Base-by-base conservation (phyloP, 1,284 basidiomycete genomes). In the Erythrobasidium hasegawianum region DNA sequence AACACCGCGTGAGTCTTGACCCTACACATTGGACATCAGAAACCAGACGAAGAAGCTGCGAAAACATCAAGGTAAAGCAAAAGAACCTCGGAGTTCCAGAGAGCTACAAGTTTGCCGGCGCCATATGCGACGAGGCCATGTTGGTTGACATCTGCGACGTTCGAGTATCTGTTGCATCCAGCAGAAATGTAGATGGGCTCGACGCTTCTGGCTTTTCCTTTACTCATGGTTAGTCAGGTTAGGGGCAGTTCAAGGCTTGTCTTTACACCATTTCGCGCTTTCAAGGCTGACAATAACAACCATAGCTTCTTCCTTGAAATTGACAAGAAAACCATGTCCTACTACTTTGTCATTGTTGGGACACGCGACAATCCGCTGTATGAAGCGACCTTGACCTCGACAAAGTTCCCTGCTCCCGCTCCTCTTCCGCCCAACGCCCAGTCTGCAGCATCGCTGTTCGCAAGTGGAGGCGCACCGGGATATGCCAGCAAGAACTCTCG, bases 71-170 rank as follows among this genome's bases (percentile, higher is more conserved):
- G n/a, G n/a, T n/a, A n/a, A n/a, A n/a, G n/a, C n/a, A n/a, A n/a
- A n/a, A n/a, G 73, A 67, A 83, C 83, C 64, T 82, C 78, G 22
- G 85, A 79, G 72, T 89, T 78, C 92, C 93, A 96, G 11, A 95
- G 77, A 4, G 87, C 85, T 24, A 96, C 77, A 22, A 87, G 79
- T 64, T 81, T 86, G n/a, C 85, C 85, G 0, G 89, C 85, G 18
- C 87, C 93, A 71, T 88, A 92, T 0, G 86, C 88, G 41, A 90
- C 78, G 1, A 87, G 77, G 1, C 86, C 85, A 22, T 79, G 76
- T 1, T 77, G 73, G 0, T 83, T 59, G 1, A 83, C 77, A 73
- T 84, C 82, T 10, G 86, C 86, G 1, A 85, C 83, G 71, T 86
- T 82, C 47, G 83, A 81, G 74, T 86, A 84, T 38, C 91, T 83